phyloP scores from a whole-genome alignment of 768 basidiomycete species.

The Leucosporidium scottii region DNA sequence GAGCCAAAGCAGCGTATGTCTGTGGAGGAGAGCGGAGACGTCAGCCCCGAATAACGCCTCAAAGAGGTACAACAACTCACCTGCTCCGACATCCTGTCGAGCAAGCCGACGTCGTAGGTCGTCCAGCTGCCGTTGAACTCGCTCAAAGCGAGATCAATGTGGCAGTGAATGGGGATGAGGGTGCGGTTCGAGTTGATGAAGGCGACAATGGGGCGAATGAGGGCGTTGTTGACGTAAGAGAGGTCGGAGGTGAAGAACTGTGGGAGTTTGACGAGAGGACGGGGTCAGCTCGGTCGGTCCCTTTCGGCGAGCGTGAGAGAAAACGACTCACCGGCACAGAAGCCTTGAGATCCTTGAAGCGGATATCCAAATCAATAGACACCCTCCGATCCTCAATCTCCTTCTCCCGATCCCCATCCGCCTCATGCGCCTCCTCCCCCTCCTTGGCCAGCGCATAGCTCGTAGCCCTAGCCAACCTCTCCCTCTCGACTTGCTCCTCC shows the following conservation, averaged over 20 bases:
- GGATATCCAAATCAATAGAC: constrained; percentile 75
- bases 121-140: constrained; percentile 98
- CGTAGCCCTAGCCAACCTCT: not conserved
- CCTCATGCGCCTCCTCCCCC: constrained; percentile 20
- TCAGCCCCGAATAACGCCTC: not conserved
- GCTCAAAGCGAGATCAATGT: constrained; percentile 68
- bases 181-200: constrained; percentile 88
- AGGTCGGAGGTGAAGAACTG: constrained; percentile 72
- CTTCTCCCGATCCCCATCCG: constrained; percentile 20
- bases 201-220: constrained; percentile 91
- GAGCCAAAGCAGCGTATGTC: constrained; percentile 86
- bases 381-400: constrained; percentile 27
- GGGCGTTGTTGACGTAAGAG: constrained; percentile 83
- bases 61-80: constrained; percentile 42
- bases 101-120: constrained; percentile 70
- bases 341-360: constrained; percentile 93
- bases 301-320: not conserved
- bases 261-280: too few species aligned
- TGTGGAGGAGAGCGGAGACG: constrained; percentile 38
- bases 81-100: constrained; percentile 82
- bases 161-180: constrained; percentile 85
- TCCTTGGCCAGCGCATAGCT: not conserved
- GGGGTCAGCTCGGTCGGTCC: not conserved
- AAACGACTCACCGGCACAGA: constrained; percentile 58
- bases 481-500: constrained; percentile 13